Conservation (phyloP, 495 filamentous ascomycete genomes). For the Endocarpon pusillum region DNA sequence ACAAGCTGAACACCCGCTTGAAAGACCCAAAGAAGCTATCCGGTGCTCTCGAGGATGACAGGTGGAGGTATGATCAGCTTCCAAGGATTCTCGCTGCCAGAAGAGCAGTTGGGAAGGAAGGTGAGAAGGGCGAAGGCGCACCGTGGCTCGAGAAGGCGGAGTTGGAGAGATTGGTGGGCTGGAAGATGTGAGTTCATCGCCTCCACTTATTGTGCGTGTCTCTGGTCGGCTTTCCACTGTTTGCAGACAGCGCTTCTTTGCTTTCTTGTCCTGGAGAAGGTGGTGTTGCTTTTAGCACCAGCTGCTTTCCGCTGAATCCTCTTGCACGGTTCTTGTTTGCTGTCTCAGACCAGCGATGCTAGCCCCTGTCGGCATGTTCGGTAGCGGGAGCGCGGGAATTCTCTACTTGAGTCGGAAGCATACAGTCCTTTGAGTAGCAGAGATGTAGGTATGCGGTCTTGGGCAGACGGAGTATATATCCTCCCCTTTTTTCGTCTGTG, state of each 20-base stretch:
- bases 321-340: no score
- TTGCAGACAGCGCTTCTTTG: neutral
- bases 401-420: no score
- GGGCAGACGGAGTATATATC: slow-evolving; percentile 2
- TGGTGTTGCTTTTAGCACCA: neutral
- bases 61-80: slow-evolving; percentile 20
- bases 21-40: neutral
- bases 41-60: slow-evolving; percentile 12
- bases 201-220: slow-evolving; percentile 1
- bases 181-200: slow-evolving; percentile 51
- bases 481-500: neutral
- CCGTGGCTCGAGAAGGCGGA: slow-evolving; percentile 18
- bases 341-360: no score
- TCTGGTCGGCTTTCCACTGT: slow-evolving; percentile 2
- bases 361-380: no score
- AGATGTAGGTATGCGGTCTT: neutral
- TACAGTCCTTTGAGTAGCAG: no score
- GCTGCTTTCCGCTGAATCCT: neutral
- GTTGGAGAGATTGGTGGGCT: slow-evolving; percentile 38
- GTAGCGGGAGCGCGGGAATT: no score
- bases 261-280: neutral
- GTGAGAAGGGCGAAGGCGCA: neutral
- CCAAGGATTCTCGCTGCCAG: slow-evolving; percentile 7
- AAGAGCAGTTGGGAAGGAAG: slow-evolving; percentile 1
- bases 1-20: no score